Evolutionary conservation across 805 yeast species (phyloP), one percentile per base, ranked within the genome.

Genomic region (Kodamaea laetipori): DNA sequence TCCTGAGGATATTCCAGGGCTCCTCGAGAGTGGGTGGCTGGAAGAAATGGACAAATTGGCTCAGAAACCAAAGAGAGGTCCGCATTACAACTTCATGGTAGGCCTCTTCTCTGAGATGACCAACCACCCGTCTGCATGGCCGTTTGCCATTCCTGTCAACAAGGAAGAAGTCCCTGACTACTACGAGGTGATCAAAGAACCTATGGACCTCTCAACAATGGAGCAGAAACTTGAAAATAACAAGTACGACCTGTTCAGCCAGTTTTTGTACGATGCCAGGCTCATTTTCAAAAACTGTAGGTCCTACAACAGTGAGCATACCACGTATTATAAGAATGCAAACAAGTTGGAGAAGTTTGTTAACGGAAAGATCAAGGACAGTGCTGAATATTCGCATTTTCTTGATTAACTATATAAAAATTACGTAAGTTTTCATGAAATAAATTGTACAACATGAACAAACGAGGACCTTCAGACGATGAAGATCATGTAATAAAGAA

Each of bases 31-130:
- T 3, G 99, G 99, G 0, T 94, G 99, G 99, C 87, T 95, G 24
- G 94, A 92, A 27, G 99, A 92, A 63, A 90, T 94, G 96, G 99
- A 94, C 63, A 92, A 89, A 54, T 69, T 94, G 46, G 98, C 98
- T 0, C 92, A 95, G 57, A 80, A 89, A 58, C 98, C 99, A 2
- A 89, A 90, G 61, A 73, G 97, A 44, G 88, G 95, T 2, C 96
- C 97, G 7, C 97, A 94, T 67, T 87, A 87, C 67, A 94, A 94
- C 35, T 85, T 86, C 49, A 90, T 94, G 95, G 88, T 87, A 54
- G 89, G 89, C 44, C 66, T 94, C 12, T 73, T 94, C 32, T 81
- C 89, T 5, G 99, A 94, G 58, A 63, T 94, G 69, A 94, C 88
- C 58, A 89, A 87, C 60, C 96, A 94, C 64, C 95, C 98, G 0